Conservation (phyloP, 2,329 filamentous ascomycete species). For the Pseudogymnoascus sp. region DNA sequence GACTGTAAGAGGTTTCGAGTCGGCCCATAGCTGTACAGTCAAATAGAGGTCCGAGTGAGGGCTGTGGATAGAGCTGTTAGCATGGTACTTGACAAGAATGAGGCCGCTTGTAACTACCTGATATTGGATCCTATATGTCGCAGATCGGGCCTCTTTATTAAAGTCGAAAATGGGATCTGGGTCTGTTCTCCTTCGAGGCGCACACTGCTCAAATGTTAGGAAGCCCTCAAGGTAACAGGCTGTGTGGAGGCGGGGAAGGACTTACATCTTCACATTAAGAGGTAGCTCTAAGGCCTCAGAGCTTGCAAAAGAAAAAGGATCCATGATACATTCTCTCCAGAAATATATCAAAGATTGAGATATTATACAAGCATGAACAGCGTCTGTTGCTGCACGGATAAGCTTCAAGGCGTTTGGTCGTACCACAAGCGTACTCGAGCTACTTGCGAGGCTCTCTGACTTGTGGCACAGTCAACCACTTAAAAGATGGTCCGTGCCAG, state of each 20-base stretch:
- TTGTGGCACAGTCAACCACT: neutral
- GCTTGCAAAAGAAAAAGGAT: slow-evolving; percentile 91
- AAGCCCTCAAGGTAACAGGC: neutral
- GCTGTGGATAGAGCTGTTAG: slow-evolving; percentile 38
- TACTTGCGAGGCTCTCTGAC: neutral
- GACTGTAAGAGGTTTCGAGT: slow-evolving; percentile 89
- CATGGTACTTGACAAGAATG: neutral
- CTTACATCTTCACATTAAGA: slow-evolving; percentile 58
- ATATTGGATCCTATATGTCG: slow-evolving; percentile 82
- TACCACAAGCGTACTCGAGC: neutral
- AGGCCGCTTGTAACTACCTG: slow-evolving; percentile 41
- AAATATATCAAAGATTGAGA: neutral
- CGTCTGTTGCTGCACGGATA: neutral
- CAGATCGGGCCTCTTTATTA: slow-evolving; percentile 71
- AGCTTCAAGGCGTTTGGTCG: neutral
- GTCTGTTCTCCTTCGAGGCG: slow-evolving; percentile 73
- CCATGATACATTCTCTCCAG: slow-evolving; percentile 51
- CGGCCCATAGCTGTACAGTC: slow-evolving; percentile 88
- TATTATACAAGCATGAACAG: neutral
- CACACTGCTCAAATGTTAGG: slow-evolving; percentile 44
- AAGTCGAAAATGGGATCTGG: slow-evolving; percentile 66
- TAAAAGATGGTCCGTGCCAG: neutral
- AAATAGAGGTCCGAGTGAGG: slow-evolving; percentile 84
- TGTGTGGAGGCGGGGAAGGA: slow-evolving; percentile 13
- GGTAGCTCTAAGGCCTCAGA: slow-evolving; percentile 76